A percentile compares a stretch with the other conserved stretches of the same genome.
Evolutionary conservation across 306 rosid genomes (phyloP).

Genomic region (Aeschynomene evenia): DNA sequence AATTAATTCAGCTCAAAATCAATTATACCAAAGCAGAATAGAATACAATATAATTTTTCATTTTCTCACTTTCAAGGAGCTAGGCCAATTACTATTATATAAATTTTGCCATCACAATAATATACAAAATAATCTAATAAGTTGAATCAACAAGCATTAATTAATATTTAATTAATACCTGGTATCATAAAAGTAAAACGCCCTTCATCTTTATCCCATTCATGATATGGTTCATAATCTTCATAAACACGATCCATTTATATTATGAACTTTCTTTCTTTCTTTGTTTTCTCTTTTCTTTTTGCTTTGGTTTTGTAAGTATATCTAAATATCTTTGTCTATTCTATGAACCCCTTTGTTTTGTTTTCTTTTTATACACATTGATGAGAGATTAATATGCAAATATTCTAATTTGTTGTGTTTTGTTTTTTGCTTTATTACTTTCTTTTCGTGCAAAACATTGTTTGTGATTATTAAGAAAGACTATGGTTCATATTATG

Average conservation of each 20-base stretch:
- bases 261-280: slow-evolving; percentile 10
- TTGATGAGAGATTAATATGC: slow-evolving; percentile 8
- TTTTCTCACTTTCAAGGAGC: too few species aligned
- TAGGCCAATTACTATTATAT: too few species aligned
- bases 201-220: slow-evolving; percentile 42
- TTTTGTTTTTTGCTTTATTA: slow-evolving; percentile 13
- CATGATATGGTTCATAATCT: slow-evolving; percentile 48
- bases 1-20: too few species aligned
- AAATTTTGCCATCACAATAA: background rate
- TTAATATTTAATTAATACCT: too few species aligned
- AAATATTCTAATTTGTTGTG: background rate
- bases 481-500: slow-evolving; percentile 1
- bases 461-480: slow-evolving; percentile 1
- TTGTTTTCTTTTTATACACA: slow-evolving; percentile 31
- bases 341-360: background rate
- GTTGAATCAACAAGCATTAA: background rate
- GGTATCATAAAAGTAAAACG: slow-evolving; percentile 43
- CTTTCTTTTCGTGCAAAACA: slow-evolving; percentile 43
- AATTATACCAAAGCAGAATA: too few species aligned
- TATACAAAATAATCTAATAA: too few species aligned
- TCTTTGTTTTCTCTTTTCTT: background rate
- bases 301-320: background rate
- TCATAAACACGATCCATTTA: slow-evolving; percentile 40
- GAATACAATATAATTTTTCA: too few species aligned
- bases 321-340: slow-evolving; percentile 7